Base-by-base conservation (phyloP, 495 filamentous ascomycete genomes). In the Penicillium cataractarum region DNA sequence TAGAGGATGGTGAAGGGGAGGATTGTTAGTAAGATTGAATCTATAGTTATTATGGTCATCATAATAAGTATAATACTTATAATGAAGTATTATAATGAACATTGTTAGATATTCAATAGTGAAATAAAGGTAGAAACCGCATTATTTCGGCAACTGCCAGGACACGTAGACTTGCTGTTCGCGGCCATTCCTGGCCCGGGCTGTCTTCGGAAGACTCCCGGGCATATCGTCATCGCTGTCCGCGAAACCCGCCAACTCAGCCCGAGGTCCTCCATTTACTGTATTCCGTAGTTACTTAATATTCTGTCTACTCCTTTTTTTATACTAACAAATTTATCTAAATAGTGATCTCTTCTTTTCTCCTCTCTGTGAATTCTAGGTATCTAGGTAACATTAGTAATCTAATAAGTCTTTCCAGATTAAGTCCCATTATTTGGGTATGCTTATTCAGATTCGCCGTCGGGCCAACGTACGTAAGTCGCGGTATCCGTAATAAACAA, bases 191-290 rank as follows among this genome's bases (percentile, higher is more conserved):
- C 57, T 40, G 6, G 22, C 62, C 60, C 56, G 57, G 57, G 33
- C 66, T 63, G 67, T 63, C 61, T 72, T 76, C 74, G 74, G 74
- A 64, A 71, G 71, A 72, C 66, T 65, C 56, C 74, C 69, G 67
- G 50, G 46, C 53, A 69, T 56, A 60, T 63, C 66, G 60, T 64
- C 57, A 63, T 65, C 58, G 53, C 42, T 42, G 22, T 22, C 54
- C 54, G 33, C 54, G 19, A 42, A 26, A 42, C 19, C 53, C 48
- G 48, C 53, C 19, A 42, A 39, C 27, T 33, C 54, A 24, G 19
- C 15, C 49, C 49, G 26, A 32, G 55, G 37, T 32, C 52, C 31
- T 35, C 44, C 57, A 59, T 31, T 59, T 46, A 19, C 42, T 46
- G 42, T 46, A 46, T 22, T 46, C 42, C 19, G 21, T 24, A 46